Evolutionary conservation across 2,329 filamentous ascomycete species (phyloP), one percentile per base, ranked within the genome.

Genomic region (Sphaerulina musiva): DNA sequence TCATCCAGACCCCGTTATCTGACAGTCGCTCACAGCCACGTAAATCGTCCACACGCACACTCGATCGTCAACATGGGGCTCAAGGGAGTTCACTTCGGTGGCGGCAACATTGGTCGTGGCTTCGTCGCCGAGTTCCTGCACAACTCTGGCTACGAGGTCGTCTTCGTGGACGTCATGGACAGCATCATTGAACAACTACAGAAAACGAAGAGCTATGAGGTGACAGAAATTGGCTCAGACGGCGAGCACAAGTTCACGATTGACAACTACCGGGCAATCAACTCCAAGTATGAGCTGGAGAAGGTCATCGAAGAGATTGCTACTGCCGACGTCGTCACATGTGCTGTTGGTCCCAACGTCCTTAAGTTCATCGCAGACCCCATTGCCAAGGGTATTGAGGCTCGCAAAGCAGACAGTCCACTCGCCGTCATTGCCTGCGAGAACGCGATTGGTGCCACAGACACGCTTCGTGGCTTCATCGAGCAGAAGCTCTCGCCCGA

Each of bases 351-450:
- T 43, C 93, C 93, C 66, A 95, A 91, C 73, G 86, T 98, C 68
- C 86, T 98, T 69, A 91, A 89, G 76, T 96, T 95, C 74, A 93
- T 98, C 69, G 93, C 93, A 45, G 88, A 92, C 23, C 87, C 91
- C 65, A 95, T 98, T 64, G 92, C 92, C 69, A 93, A 95, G 79
- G 93, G 89, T 63, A 89, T 98, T 60, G 85, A 92, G 69, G 80
- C 80, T 62, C 86, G 93, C 60, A 79, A 83, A 26, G 71, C 72
- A 44, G 70, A 76, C 51, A 80, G 80, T 59, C 91, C 92, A 6
- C 74, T 97, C 41, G 84, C 91, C 20, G 88, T 98, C 69, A 95
- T 98, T 74, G 93, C 93, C 54, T 98, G 93, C 74, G 93, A 98
- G 78, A 98, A 98, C 73, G 89, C 89, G 70, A 96, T 97, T 69